A percentile compares a stretch with the other conserved stretches of the same genome.
Conservation (phyloP, 75 land plant genomes). For the Pseudotsuga menziesii region DNA sequence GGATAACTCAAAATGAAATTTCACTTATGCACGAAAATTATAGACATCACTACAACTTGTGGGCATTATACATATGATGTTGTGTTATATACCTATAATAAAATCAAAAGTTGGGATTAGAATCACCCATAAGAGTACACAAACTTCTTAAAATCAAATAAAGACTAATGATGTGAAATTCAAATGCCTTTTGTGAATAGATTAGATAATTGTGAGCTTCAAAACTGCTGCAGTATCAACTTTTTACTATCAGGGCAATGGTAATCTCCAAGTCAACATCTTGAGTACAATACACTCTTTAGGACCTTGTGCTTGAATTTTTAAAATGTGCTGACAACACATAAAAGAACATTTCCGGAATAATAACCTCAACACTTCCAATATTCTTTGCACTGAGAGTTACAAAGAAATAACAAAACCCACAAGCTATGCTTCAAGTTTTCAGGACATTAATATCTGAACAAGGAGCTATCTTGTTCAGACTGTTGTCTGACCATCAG, state of each 20-base stretch:
- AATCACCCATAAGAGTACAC: neutral
- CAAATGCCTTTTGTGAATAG: neutral
- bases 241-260: neutral
- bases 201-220: too few relatives aligned
- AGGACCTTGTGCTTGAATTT: neutral
- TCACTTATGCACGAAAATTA: too few relatives aligned
- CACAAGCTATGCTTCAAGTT: neutral
- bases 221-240: neutral
- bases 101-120: neutral
- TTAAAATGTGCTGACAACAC: neutral
- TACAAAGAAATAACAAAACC: neutral
- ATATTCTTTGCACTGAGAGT: neutral
- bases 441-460: neutral
- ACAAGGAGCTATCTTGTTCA: neutral
- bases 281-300: neutral
- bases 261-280: neutral
- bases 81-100: conserved; percentile 1
- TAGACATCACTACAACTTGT: too few relatives aligned
- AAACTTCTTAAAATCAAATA: neutral
- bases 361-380: neutral
- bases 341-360: neutral
- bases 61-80: neutral
- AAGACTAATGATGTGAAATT: neutral
- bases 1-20: neutral
- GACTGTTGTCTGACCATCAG: neutral